These are phyloP conservation scores for Salicornia ramosissima DNA, from an alignment of 148 eudicot genomes.

Conservation along the genomic window DNA sequence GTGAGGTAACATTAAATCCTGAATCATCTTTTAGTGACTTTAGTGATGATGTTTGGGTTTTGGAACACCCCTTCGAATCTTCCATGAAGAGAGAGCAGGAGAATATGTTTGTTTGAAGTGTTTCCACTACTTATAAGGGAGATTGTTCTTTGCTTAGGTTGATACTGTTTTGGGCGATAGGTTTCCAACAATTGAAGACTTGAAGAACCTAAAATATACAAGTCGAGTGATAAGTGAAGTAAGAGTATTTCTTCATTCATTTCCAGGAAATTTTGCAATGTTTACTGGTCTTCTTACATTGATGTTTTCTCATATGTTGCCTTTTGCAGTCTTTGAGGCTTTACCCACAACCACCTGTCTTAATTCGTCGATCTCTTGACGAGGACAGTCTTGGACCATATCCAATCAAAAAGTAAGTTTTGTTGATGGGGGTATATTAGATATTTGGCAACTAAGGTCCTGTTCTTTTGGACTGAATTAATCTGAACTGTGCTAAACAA, in stretches of 20 bases:
- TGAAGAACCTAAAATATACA: conserved; percentile 92
- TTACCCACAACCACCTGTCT: conserved; percentile 96
- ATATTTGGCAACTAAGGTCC: no score
- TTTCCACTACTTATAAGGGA: background rate
- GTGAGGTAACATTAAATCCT: conserved; percentile 49
- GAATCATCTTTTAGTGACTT: background rate
- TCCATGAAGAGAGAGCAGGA: no score
- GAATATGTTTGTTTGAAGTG: background rate
- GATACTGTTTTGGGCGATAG: conserved; percentile 94
- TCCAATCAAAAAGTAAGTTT: conserved; percentile 73
- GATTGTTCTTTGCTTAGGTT: conserved; percentile 41
- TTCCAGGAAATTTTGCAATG: background rate
- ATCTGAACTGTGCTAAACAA: no score
- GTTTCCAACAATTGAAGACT: conserved; percentile 79
- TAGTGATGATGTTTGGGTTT: background rate
- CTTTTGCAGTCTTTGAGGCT: conserved; percentile 83
- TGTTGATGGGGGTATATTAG: no score
- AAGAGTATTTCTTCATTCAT: conserved; percentile 25
- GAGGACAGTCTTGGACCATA: conserved; percentile 80
- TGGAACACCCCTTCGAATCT: background rate
- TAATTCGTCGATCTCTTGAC: conserved; percentile 87
- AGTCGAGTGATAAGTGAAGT: conserved; percentile 95
- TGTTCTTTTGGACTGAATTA: no score
- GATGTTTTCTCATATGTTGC: conserved; percentile 5
- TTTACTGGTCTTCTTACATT: background rate